Evolutionary conservation across 352 stramenopile species (phyloP).

Genomic region (Phytopythium chamaehyphon): DNA sequence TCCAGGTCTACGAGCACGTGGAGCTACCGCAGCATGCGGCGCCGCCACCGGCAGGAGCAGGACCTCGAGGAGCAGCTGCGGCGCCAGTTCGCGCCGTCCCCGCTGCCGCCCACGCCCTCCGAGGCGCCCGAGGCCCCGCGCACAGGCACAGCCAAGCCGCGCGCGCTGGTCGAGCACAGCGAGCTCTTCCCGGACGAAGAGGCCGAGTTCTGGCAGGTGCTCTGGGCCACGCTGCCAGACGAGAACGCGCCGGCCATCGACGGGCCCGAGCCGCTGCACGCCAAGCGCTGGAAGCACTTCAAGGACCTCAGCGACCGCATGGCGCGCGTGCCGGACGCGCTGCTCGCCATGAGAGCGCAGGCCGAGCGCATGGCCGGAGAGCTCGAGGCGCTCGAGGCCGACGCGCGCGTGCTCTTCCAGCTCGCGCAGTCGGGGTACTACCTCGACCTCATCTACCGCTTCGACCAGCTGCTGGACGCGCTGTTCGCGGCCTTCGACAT

Average conservation of each 20-base stretch:
- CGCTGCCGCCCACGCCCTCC: not conserved
- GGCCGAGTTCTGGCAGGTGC: not conserved
- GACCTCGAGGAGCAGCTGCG: conserved; percentile 2
- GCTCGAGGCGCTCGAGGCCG: not conserved
- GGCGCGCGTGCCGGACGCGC: not conserved
- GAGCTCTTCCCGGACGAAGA: conserved; percentile 3
- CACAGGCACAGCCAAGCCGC: not conserved
- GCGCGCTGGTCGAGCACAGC: conserved; percentile 1
- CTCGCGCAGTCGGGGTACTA: conserved; percentile 5
- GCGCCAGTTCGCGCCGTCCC: not conserved
- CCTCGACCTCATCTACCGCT: conserved; percentile 4
- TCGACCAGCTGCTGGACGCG: conserved; percentile 4
- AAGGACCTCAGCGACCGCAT: not conserved
- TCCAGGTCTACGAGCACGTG: too few species aligned
- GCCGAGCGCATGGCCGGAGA: not conserved
- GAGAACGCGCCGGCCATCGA: not conserved
- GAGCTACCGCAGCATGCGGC: conserved; percentile 3
- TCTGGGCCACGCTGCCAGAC: not conserved
- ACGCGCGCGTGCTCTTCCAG: not conserved
- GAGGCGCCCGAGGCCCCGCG: not conserved
- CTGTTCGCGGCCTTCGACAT: conserved; percentile 2
- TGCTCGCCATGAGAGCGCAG: not conserved
- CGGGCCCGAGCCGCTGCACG: not conserved
- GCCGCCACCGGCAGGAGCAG: not conserved
- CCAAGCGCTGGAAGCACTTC: conserved; percentile 4